Percentiles rank a stretch among this genome's conserved stretches.
Conservation (phyloP, 2,329 filamentous ascomycete species). For the Diaporthe eres region DNA sequence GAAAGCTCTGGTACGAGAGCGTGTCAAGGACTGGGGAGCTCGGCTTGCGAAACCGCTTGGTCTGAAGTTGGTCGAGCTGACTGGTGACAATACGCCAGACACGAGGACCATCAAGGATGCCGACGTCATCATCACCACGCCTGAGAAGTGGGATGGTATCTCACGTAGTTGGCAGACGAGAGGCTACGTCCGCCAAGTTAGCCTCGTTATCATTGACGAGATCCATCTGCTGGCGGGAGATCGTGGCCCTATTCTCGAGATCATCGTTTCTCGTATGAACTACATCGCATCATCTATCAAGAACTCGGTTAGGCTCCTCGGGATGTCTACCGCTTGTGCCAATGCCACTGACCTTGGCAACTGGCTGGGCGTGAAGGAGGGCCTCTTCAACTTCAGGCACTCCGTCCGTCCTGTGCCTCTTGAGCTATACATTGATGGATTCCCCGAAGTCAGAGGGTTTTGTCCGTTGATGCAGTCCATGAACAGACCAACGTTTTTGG, state of each 20-base stretch:
- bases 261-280: conserved; percentile 96
- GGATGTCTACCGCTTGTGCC: conserved; percentile 99
- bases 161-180: conserved; percentile 98
- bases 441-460: conserved; percentile 94
- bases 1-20: conserved; percentile 97
- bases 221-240: conserved; percentile 98
- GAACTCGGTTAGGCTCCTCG: conserved; percentile 87
- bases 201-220: conserved; percentile 97
- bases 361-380: conserved; percentile 97
- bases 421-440: conserved; percentile 97
- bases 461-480: conserved; percentile 99
- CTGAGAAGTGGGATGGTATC: conserved; percentile 99
- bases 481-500: conserved; percentile 96
- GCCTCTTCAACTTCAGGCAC: conserved; percentile 96
- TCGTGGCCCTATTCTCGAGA: conserved; percentile 96
- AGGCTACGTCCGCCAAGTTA: conserved; percentile 95
- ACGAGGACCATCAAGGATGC: conserved; percentile 95
- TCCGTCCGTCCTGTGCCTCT: conserved; percentile 96
- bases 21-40: conserved; percentile 93
- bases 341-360: conserved; percentile 95
- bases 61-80: conserved; percentile 92
- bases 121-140: conserved; percentile 98
- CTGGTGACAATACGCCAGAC: conserved; percentile 97
- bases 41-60: conserved; percentile 87
- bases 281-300: conserved; percentile 97